These are phyloP conservation scores for Phytophthora nicotianae DNA, from an alignment of 352 stramenopile species.

Conservation along the genomic window DNA sequence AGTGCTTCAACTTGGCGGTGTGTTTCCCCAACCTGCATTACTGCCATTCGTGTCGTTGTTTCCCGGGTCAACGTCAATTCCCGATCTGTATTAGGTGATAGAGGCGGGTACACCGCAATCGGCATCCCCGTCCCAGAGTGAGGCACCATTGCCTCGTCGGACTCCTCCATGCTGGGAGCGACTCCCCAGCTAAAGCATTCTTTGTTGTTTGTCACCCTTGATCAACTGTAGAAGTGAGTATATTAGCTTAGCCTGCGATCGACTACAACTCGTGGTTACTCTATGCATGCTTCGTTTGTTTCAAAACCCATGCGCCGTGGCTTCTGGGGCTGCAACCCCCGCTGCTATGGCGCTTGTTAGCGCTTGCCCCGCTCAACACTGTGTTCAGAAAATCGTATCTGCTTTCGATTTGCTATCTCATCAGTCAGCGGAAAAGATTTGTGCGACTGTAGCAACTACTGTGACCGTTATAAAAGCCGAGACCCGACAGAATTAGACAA, in stretches of 20 bases:
- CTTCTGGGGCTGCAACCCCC: too few relatives aligned
- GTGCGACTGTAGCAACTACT: slow-evolving; percentile 15
- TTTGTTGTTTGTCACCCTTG: background rate
- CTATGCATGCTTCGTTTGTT: too few relatives aligned
- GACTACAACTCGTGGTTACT: too few relatives aligned
- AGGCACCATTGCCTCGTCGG: background rate
- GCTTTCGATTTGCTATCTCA: background rate
- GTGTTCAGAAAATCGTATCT: slow-evolving; percentile 17
- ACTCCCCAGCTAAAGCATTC: background rate
- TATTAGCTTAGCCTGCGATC: too few relatives aligned
- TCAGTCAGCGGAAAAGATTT: slow-evolving; percentile 15
- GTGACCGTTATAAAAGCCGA: background rate
- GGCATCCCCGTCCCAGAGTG: background rate
- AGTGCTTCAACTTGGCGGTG: background rate
- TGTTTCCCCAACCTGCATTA: background rate
- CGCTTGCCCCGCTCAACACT: too few relatives aligned
- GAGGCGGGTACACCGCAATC: background rate
- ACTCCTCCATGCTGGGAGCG: background rate
- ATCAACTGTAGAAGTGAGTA: too few relatives aligned
- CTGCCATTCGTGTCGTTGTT: background rate
- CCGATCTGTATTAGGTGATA: background rate
- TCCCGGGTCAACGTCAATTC: background rate
- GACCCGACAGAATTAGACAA: slow-evolving; percentile 3
- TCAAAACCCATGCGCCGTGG: too few relatives aligned
- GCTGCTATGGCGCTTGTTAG: too few relatives aligned